Conservation (phyloP, 2,329 filamentous ascomycete genomes). For the Nigrospora oryzae region DNA sequence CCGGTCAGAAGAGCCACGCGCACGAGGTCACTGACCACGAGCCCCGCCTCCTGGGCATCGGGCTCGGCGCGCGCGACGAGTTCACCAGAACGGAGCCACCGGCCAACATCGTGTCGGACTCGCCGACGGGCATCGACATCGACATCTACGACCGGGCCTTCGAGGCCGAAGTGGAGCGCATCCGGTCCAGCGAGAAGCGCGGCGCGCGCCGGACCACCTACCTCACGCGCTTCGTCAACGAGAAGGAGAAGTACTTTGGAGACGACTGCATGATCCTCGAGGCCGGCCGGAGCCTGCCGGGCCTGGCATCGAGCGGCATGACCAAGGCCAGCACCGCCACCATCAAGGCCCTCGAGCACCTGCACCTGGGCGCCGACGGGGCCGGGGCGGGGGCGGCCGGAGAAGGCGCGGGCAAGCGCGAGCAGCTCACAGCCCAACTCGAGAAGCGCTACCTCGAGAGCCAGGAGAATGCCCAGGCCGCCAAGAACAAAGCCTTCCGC, state of each 20-base stretch:
- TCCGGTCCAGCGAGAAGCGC: constrained; percentile 23
- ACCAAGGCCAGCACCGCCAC: constrained; percentile 5
- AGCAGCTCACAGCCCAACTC: constrained; percentile 1
- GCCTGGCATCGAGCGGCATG: constrained; percentile 4
- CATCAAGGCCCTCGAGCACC: not conserved
- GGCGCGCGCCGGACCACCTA: constrained; percentile 32
- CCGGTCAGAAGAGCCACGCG: constrained; percentile 49
- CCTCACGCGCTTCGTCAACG: constrained; percentile 38
- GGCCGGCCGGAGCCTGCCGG: constrained; percentile 15
- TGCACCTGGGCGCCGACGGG: not conserved
- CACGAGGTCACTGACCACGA: constrained; percentile 54
- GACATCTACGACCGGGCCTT: constrained; percentile 88
- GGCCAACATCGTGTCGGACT: constrained; percentile 64
- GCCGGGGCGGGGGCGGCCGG: not conserved
- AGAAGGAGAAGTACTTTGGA: constrained; percentile 29
- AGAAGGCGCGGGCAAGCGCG: not conserved
- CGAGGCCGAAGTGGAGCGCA: constrained; percentile 63
- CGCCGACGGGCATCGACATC: constrained; percentile 74
- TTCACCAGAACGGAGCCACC: constrained; percentile 17
- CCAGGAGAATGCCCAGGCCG: constrained; percentile 9
- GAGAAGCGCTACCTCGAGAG: constrained; percentile 2
- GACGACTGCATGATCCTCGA: constrained; percentile 28
- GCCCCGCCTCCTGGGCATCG: constrained; percentile 68
- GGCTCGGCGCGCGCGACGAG: constrained; percentile 49
- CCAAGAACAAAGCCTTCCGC: constrained; percentile 13